Evolutionary conservation across 805 yeast genomes (phyloP).

Genomic region (Yarrowia sp.): DNA sequence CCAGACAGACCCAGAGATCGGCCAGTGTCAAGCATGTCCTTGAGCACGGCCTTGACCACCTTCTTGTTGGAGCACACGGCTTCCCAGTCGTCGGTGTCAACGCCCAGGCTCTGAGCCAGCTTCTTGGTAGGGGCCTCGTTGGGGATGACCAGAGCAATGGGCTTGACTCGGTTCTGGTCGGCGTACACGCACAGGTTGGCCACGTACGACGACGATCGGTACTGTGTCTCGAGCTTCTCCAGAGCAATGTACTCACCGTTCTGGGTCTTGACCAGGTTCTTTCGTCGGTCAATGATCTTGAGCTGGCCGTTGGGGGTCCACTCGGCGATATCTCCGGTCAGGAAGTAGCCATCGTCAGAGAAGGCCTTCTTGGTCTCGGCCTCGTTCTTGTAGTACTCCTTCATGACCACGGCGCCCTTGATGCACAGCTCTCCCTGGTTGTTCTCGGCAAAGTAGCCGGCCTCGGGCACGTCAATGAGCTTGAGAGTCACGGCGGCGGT

Average conservation of each 20-base stretch:
- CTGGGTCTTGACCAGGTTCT: conserved; percentile 92
- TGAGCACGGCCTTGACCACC: conserved; percentile 61
- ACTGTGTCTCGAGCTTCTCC: conserved; percentile 90
- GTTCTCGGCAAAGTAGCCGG: conserved; percentile 88
- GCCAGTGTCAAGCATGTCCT: conserved; percentile 75
- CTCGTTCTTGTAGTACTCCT: conserved; percentile 82
- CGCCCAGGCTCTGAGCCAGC: conserved; percentile 63
- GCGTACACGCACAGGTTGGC: conserved; percentile 91
- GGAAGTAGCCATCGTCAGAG: conserved; percentile 89
- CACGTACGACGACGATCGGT: conserved; percentile 81
- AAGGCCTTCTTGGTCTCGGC: conserved; percentile 80
- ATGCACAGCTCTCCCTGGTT: conserved; percentile 92
- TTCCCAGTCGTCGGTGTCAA: conserved; percentile 58
- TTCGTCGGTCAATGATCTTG: conserved; percentile 88
- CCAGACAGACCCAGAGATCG: conserved; percentile 80
- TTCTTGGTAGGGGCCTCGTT: conserved; percentile 68
- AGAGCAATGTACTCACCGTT: conserved; percentile 98
- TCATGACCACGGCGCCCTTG: conserved; percentile 72
- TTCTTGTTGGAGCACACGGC: conserved; percentile 61
- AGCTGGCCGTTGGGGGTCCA: conserved; percentile 84
- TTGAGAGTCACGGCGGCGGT: conserved; percentile 85
- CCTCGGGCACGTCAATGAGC: conserved; percentile 87
- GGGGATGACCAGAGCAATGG: conserved; percentile 89
- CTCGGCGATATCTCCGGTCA: conserved; percentile 96
- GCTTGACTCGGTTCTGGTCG: conserved; percentile 85